Percentiles rank a stretch among this genome's conserved stretches.
phyloP scores from a whole-genome alignment of 2,329 filamentous ascomycete genomes.

The Cordyceps javanica region DNA sequence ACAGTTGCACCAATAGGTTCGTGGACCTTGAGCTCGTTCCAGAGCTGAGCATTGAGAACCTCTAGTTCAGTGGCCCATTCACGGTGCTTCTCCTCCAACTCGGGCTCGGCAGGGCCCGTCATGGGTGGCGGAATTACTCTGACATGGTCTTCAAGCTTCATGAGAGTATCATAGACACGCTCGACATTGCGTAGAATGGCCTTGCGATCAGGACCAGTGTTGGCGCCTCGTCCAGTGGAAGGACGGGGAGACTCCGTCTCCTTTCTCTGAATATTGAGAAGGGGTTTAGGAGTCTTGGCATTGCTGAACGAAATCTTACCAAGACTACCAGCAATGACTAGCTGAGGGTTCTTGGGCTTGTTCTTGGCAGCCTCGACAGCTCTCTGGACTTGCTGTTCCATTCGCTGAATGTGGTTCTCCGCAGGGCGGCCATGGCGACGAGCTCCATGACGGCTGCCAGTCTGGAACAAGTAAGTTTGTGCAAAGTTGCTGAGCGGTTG shows the following conservation, averaged over 20 bases:
- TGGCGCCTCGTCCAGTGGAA: constrained; percentile 37
- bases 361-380: constrained; percentile 96
- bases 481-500: constrained; percentile 95
- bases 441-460: constrained; percentile 71
- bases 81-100: constrained; percentile 65
- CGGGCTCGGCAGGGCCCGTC: constrained; percentile 52
- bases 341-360: constrained; percentile 94
- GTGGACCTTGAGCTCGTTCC: constrained; percentile 84
- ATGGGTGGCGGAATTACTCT: constrained; percentile 64
- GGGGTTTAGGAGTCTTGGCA: constrained; percentile 89
- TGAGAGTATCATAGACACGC: constrained; percentile 76
- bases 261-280: constrained; percentile 89
- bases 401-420: constrained; percentile 96
- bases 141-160: constrained; percentile 92
- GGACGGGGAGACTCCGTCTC: constrained; percentile 57
- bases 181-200: constrained; percentile 82
- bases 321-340: constrained; percentile 91
- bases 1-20: constrained; percentile 77
- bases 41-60: constrained; percentile 71
- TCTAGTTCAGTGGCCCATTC: constrained; percentile 61
- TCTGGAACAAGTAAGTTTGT: constrained; percentile 95
- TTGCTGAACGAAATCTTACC: constrained; percentile 99
- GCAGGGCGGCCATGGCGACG: constrained; percentile 74
- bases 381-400: constrained; percentile 98
- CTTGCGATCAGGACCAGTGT: constrained; percentile 65